Percentiles rank a stretch among this genome's conserved stretches.
phyloP scores from a whole-genome alignment of 306 rosid species.

The Vicia villosa region DNA sequence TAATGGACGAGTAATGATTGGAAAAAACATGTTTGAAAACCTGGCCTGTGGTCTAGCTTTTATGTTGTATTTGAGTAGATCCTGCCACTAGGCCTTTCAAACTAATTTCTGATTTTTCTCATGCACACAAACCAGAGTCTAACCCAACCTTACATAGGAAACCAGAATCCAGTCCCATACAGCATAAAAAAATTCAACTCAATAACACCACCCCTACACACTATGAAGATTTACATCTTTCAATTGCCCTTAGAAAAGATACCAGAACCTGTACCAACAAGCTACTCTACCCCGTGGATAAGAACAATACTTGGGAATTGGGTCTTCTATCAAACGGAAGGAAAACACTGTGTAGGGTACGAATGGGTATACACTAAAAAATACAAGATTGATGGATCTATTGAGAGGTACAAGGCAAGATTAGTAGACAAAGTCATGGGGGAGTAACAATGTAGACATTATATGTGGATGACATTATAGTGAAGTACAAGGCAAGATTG shows the following conservation, averaged over 20 bases:
- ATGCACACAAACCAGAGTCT: too few relatives aligned
- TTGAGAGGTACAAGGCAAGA: not conserved
- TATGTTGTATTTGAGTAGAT: not conserved
- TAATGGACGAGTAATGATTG: conserved; percentile 49
- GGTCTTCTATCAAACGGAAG: not conserved
- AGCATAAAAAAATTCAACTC: not conserved
- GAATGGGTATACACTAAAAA: not conserved
- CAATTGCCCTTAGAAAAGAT: not conserved
- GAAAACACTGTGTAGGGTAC: not conserved
- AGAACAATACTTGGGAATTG: not conserved
- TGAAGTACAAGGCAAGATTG: too few relatives aligned
- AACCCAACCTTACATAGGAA: too few relatives aligned
- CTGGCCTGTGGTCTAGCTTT: not conserved
- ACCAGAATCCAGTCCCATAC: too few relatives aligned
- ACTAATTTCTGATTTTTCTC: too few relatives aligned
- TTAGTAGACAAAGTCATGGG: not conserved
- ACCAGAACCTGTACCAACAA: not conserved
- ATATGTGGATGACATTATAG: too few relatives aligned
- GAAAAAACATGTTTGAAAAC: conserved; percentile 46
- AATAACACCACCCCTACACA: not conserved
- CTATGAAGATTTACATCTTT: not conserved
- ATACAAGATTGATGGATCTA: not conserved
- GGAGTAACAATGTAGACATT: too few relatives aligned
- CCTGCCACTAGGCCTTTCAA: not conserved
- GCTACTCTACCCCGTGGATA: not conserved